Evolutionary conservation across 768 basidiomycete species (phyloP).

Genomic region (Lactarius hatsudake): DNA sequence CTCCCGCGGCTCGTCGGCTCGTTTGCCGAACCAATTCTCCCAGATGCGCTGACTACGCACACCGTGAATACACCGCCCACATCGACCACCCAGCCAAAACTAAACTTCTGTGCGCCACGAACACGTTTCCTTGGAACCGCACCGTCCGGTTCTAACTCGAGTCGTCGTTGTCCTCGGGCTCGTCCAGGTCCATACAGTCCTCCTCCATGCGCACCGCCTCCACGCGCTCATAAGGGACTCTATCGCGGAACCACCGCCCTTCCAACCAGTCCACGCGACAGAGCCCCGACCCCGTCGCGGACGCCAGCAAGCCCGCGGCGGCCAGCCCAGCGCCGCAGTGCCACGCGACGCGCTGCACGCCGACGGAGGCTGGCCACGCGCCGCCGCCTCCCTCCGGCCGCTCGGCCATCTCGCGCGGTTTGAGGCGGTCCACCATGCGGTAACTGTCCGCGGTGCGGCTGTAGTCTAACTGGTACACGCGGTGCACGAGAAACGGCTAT

Average conservation of each 20-base stretch:
- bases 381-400: slow-evolving; percentile 43
- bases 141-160: neutral
- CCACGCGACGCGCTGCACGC: slow-evolving; percentile 79
- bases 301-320: slow-evolving; percentile 60
- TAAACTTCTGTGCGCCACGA: neutral
- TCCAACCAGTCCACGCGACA: slow-evolving; percentile 79
- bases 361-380: slow-evolving; percentile 78
- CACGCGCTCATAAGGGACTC: slow-evolving; percentile 63
- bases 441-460: slow-evolving; percentile 70
- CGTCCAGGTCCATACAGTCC: slow-evolving; percentile 35
- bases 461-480: slow-evolving; percentile 86
- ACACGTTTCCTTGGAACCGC: neutral
- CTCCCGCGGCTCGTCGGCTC: too few relatives aligned
- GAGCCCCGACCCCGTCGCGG: slow-evolving; percentile 79
- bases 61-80: too few relatives aligned
- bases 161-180: slow-evolving; percentile 39
- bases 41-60: neutral
- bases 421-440: slow-evolving; percentile 84
- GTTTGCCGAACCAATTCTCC: neutral
- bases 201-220: slow-evolving; percentile 58
- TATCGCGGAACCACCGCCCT: slow-evolving; percentile 71
- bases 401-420: slow-evolving; percentile 63
- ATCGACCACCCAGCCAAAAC: neutral
- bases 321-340: slow-evolving; percentile 70
- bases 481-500: slow-evolving; percentile 75